Percentiles rank a stretch among this genome's conserved stretches.
These are phyloP conservation scores for Fraxinus angustifolia DNA, from an alignment of 305 asterid genomes.

Conservation along the genomic window DNA sequence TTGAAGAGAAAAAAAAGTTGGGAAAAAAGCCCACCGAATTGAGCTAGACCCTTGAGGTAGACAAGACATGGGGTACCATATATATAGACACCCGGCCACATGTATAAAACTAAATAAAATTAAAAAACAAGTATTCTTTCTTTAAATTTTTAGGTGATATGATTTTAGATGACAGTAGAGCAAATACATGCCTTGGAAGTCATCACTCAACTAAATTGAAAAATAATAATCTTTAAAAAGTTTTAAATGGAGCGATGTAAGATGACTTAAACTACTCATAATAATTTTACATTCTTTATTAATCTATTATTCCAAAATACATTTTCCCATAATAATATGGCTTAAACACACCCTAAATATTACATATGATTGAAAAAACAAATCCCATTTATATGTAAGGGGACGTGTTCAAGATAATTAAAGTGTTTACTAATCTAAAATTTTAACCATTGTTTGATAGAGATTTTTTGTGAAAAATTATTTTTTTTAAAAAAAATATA, in stretches of 20 bases:
- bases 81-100: constrained; percentile 39
- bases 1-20: not conserved
- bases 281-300: too few relatives aligned
- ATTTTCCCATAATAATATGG: too few relatives aligned
- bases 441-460: not conserved
- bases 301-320: too few relatives aligned
- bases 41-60: constrained; percentile 71
- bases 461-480: not conserved
- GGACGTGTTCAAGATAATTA: not conserved
- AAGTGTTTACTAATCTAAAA: not conserved
- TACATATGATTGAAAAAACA: not conserved
- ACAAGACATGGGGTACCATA: constrained; percentile 24
- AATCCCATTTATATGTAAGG: not conserved
- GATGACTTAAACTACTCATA: too few relatives aligned
- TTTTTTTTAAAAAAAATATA: too few relatives aligned
- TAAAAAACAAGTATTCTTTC: not conserved
- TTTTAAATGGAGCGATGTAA: not conserved
- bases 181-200: not conserved
- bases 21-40: constrained; percentile 59
- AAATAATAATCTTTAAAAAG: not conserved
- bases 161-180: not conserved
- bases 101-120: not conserved
- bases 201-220: not conserved
- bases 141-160: not conserved
- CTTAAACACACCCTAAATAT: not conserved